These are phyloP conservation scores for Plectranthus barbatus DNA, from an alignment of 257 asterid species.

Conservation along the genomic window DNA sequence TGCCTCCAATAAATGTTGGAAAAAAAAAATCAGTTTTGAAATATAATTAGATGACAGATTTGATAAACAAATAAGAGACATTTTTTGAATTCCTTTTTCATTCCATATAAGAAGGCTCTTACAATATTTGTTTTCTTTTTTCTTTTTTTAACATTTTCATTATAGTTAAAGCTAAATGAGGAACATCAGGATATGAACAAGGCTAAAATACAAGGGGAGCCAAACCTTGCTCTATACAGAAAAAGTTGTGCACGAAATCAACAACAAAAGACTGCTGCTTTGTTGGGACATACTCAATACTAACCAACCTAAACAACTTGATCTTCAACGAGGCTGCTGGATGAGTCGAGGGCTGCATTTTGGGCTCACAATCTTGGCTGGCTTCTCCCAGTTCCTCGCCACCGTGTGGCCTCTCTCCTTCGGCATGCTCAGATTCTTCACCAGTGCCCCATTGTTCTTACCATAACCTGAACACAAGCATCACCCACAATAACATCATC, in stretches of 20 bases:
- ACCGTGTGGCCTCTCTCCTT: slow-evolving; percentile 30
- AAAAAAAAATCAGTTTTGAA: too few species aligned
- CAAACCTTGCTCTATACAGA: slow-evolving; percentile 69
- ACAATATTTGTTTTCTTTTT: neutral
- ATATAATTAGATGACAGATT: too few species aligned
- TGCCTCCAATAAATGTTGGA: too few species aligned
- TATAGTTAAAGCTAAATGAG: slow-evolving; percentile 16
- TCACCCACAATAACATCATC: neutral
- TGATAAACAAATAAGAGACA: too few species aligned
- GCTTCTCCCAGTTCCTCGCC: slow-evolving; percentile 55
- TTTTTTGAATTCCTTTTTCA: neutral
- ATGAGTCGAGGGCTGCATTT: slow-evolving; percentile 71
- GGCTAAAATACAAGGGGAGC: slow-evolving; percentile 38
- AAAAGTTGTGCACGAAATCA: slow-evolving; percentile 25
- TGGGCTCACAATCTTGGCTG: slow-evolving; percentile 64
- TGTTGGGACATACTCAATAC: slow-evolving; percentile 12
- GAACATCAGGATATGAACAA: slow-evolving; percentile 56
- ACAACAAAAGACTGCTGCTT: neutral
- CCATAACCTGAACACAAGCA: slow-evolving; percentile 27
- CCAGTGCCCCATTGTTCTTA: slow-evolving; percentile 33
- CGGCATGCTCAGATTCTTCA: slow-evolving; percentile 36
- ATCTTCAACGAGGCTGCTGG: slow-evolving; percentile 85
- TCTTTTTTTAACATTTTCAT: slow-evolving; percentile 15
- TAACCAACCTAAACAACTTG: slow-evolving; percentile 14
- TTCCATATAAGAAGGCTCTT: slow-evolving; percentile 5